phyloP scores from a whole-genome alignment of 225 moss, liverwort and hornwort genomes.

The Straminergon stramineum region DNA sequence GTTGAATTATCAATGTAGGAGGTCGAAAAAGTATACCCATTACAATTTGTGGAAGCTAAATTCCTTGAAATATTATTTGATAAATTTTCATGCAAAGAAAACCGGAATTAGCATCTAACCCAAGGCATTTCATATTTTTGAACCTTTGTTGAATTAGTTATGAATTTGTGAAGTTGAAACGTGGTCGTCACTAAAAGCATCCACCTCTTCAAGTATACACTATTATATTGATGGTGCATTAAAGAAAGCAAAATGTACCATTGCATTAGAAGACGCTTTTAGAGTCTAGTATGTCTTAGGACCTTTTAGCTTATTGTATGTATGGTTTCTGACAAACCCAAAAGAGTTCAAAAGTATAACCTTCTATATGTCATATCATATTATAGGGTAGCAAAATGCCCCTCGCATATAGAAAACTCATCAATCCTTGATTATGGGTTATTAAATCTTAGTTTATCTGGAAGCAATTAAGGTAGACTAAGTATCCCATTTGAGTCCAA shows the following conservation, averaged over 20 bases:
- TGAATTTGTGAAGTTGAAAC: not conserved
- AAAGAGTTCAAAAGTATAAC: not conserved
- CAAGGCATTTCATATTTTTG: not conserved
- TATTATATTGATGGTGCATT: not conserved
- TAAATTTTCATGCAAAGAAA: not conserved
- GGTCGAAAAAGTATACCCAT: not conserved
- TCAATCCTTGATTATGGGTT: rapidly evolving
- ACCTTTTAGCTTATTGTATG: not conserved
- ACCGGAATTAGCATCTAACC: not conserved
- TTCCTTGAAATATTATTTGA: not conserved
- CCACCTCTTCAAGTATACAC: not conserved
- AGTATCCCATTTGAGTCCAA: not conserved
- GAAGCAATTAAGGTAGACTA: not conserved
- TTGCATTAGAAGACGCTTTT: rapidly evolving
- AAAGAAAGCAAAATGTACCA: not conserved
- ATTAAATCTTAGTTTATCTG: not conserved
- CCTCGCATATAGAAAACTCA: not conserved
- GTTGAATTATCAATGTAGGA: not conserved
- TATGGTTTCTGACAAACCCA: not conserved
- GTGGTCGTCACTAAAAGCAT: rapidly evolving
- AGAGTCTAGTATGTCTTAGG: not conserved
- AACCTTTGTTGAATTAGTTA: not conserved
- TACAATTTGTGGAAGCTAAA: not conserved
- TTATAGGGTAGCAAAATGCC: not conserved
- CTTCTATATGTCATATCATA: not conserved